A percentile compares a stretch with the other conserved stretches of the same genome.
Evolutionary conservation across 2,329 filamentous ascomycete genomes (phyloP).

Genomic region (Helicocarpus griseus): DNA sequence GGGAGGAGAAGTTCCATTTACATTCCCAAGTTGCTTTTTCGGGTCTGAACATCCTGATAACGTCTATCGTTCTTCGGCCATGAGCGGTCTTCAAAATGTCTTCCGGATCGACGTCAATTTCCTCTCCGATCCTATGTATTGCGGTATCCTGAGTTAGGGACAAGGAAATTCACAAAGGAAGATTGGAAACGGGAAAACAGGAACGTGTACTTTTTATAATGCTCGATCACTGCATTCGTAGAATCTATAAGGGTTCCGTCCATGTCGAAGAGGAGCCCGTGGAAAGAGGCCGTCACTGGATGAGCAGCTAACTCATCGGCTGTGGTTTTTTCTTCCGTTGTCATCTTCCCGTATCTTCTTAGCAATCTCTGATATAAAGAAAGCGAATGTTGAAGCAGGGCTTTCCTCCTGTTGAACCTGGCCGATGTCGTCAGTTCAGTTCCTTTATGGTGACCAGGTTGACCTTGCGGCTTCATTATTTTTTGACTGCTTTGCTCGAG

Average conservation of each 20-base stretch:
- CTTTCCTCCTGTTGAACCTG: no score
- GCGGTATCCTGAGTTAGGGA: no score
- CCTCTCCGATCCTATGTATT: slow-evolving; percentile 21
- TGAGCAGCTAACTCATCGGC: slow-evolving; percentile 25
- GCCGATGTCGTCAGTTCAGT: no score
- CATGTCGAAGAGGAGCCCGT: slow-evolving; percentile 36
- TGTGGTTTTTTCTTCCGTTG: no score
- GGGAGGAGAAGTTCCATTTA: not conserved
- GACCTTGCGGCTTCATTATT: no score
- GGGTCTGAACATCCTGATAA: slow-evolving; percentile 49
- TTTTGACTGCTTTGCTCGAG: no score
- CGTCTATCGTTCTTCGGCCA: slow-evolving; percentile 78
- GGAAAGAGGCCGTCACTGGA: slow-evolving; percentile 27
- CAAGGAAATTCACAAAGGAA: no score
- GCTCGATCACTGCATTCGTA: slow-evolving; percentile 46
- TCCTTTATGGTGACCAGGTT: no score
- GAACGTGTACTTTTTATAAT: slow-evolving; percentile 21
- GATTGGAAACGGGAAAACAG: not conserved
- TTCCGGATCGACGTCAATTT: slow-evolving; percentile 74
- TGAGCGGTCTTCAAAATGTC: slow-evolving; percentile 84
- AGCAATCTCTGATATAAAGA: no score
- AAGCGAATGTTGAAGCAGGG: no score
- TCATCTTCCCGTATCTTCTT: no score
- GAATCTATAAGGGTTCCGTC: slow-evolving; percentile 38
- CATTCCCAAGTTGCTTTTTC: not conserved